These are phyloP conservation scores for Saccharomyces hybrid DNA, from an alignment of 1,139 yeast genomes.

Conservation along the genomic window DNA sequence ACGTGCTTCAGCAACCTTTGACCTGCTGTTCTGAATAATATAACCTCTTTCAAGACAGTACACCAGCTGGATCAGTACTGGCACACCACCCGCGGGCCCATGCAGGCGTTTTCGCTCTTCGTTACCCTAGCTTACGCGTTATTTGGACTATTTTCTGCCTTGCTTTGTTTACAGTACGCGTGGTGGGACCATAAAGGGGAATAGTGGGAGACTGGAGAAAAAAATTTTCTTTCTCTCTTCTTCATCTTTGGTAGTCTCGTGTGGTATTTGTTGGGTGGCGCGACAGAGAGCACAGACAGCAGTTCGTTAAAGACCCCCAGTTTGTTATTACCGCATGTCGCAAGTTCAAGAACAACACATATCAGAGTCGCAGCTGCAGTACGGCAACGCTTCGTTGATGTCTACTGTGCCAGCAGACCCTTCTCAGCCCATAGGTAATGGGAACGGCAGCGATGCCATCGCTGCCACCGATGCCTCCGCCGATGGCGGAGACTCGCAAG, in stretches of 20 bases:
- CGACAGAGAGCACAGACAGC: not conserved
- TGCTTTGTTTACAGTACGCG: slow-evolving; percentile 1
- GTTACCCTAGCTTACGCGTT: not conserved
- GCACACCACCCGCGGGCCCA: not conserved
- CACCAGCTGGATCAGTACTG: not conserved
- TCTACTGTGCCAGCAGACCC: slow-evolving; percentile 14
- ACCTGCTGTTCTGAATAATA: not conserved
- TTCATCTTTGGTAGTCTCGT: not conserved
- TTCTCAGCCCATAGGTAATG: slow-evolving; percentile 3
- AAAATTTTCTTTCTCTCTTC: not conserved
- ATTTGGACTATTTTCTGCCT: not conserved
- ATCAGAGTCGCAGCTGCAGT: slow-evolving; percentile 11
- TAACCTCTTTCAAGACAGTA: not conserved
- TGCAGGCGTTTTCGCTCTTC: not conserved
- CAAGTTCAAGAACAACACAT: slow-evolving; percentile 16
- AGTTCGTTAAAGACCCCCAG: not conserved
- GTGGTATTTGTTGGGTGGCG: not conserved
- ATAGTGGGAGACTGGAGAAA: not conserved
- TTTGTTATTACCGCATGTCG: slow-evolving; percentile 4
- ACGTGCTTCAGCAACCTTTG: not conserved
- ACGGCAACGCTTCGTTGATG: slow-evolving; percentile 10
- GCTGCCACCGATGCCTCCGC: slow-evolving; percentile 6
- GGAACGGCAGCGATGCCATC: slow-evolving; percentile 1
- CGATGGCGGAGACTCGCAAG: slow-evolving; percentile 12
- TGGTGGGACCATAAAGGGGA: slow-evolving; percentile 1